phyloP scores from a whole-genome alignment of 2,329 filamentous ascomycete species.

The Cytospora schulzeri region DNA sequence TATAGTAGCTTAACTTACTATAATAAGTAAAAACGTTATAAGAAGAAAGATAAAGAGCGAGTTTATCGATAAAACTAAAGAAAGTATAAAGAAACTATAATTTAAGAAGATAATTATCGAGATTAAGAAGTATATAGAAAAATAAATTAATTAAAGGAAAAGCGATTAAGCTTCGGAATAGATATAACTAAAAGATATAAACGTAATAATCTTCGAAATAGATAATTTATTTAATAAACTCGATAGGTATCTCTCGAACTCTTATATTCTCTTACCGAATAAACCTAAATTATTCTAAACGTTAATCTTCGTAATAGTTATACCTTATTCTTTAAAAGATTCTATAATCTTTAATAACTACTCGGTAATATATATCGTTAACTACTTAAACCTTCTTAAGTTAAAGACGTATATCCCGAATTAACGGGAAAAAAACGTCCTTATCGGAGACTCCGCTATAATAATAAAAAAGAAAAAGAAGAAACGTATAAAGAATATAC shows the following conservation, averaged over 20 bases:
- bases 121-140: neutral
- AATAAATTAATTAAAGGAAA: neutral
- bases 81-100: neutral
- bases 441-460: neutral
- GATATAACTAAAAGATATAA: neutral
- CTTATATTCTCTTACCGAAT: neutral
- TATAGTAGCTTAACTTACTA: neutral
- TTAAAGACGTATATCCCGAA: neutral
- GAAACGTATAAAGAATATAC: neutral
- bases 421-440: neutral
- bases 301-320: neutral
- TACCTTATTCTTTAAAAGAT: neutral
- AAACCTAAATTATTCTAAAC: neutral
- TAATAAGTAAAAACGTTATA: neutral
- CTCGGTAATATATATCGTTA: neutral
- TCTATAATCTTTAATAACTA: neutral
- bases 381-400: neutral
- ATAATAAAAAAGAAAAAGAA: neutral
- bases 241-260: neutral
- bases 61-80: neutral
- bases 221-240: neutral
- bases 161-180: too few species aligned
- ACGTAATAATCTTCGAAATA: neutral
- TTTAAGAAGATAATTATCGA: neutral
- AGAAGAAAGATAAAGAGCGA: neutral